phyloP scores from a whole-genome alignment of 495 filamentous ascomycete genomes.

The Xylaria curta region DNA sequence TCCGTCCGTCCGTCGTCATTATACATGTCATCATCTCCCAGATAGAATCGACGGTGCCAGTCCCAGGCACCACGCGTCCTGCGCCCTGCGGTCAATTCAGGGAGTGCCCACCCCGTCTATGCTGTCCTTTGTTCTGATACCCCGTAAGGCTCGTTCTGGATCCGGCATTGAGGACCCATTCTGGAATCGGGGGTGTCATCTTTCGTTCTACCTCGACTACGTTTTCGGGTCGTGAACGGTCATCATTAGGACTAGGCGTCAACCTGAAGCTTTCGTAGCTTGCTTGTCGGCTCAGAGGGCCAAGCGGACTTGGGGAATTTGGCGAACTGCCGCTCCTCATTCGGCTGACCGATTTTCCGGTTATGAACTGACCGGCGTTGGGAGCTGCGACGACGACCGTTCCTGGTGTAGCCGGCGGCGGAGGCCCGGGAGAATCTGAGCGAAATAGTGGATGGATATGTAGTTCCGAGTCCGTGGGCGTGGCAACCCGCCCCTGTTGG shows the following conservation, averaged over 20 bases:
- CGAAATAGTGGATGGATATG: slow-evolving; percentile 89
- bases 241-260: slow-evolving; percentile 36
- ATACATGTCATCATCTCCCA: slow-evolving; percentile 22
- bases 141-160: slow-evolving; percentile 50
- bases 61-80: not conserved
- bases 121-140: slow-evolving; percentile 38
- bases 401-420: slow-evolving; percentile 68
- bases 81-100: not conserved
- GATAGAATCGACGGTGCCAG: not conserved
- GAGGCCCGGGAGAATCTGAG: slow-evolving; percentile 72
- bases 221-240: slow-evolving; percentile 33
- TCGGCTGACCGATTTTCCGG: slow-evolving; percentile 63
- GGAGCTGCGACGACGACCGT: slow-evolving; percentile 76
- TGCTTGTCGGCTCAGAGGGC: slow-evolving; percentile 54
- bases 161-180: slow-evolving; percentile 61
- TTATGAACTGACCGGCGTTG: slow-evolving; percentile 70
- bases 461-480: slow-evolving; percentile 61
- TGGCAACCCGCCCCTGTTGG: slow-evolving; percentile 43
- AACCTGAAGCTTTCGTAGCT: slow-evolving; percentile 56
- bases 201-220: slow-evolving; percentile 44
- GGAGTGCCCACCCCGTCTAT: slow-evolving; percentile 4
- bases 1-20: slow-evolving; percentile 15
- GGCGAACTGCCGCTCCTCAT: slow-evolving; percentile 72
- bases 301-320: slow-evolving; percentile 48
- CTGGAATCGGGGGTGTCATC: slow-evolving; percentile 65